Evolutionary conservation across 257 asterid species (phyloP), one percentile per base, ranked within the genome.

Genomic region (Striga asiatica): DNA sequence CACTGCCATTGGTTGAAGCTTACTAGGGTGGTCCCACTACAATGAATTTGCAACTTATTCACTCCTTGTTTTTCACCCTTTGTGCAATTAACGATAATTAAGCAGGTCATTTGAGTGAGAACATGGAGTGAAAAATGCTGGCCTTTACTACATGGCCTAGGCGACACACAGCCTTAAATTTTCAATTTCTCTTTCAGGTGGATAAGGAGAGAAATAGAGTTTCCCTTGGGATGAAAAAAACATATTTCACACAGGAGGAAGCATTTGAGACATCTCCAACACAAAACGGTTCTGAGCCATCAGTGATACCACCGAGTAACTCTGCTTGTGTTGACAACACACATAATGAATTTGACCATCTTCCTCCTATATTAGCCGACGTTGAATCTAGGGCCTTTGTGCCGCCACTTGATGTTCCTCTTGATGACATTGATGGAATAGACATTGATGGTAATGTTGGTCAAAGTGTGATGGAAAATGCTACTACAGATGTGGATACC

Each of bases 191-290:
- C 12, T 56, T 55, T 35, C 79, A 87, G 98, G 97, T 92, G 71
- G 97, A 92, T 71, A 81, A 76, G 71, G 99, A 88, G 37, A 82
- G 81, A 72, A 75, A 74, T 47, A 74, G 97, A 28, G 73, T 92
- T 45, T 77, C 97, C 50, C 94, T 92, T 54, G 99, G 99, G 67
- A 82, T 92, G 95, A 92, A 84, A 77, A 63, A 65, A 9, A 77
- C 95, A 12, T 88, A 92, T 70, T 37, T 92, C 23, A 18, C 43
- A 48, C 80, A 74, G 32, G 85, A 67, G 64, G 65, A 55, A 25
- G 72, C 54, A 54, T 61, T 37, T 48, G 65, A 66, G 32, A 67
- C 70, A 57, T 48, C 66, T 67, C 47, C 76, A 16, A 60, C 56
- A 28, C 61, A 51, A 39, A 64, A 22, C 46, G 74, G 52, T 66